Conservation (phyloP, 176 grass and related monocot species). For the Themeda triandra region DNA sequence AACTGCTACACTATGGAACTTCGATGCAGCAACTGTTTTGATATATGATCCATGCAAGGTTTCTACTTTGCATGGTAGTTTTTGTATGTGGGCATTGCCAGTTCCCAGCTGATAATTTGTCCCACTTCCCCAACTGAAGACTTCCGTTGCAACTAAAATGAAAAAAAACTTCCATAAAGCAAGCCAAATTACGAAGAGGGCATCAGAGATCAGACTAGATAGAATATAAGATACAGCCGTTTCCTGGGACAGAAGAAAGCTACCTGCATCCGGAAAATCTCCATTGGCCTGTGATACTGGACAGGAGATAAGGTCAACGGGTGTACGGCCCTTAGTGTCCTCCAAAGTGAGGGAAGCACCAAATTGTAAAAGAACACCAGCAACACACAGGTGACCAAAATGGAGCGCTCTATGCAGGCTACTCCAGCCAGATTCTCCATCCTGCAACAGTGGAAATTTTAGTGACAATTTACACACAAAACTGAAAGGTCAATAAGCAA, state of each 20-base stretch:
- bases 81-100: slow-evolving; percentile 97
- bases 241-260: slow-evolving; percentile 19
- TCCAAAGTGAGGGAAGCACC: slow-evolving; percentile 87
- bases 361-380: slow-evolving; percentile 75
- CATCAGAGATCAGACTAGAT: slow-evolving; percentile 25
- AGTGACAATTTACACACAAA: slow-evolving; percentile 5
- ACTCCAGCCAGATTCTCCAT: slow-evolving; percentile 98
- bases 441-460: slow-evolving; percentile 42
- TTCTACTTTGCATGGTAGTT: slow-evolving; percentile 98
- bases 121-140: slow-evolving; percentile 98
- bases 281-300: slow-evolving; percentile 73
- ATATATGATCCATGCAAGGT: slow-evolving; percentile 77
- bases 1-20: slow-evolving; percentile 95
- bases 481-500: slow-evolving; percentile 1
- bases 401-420: slow-evolving; percentile 95
- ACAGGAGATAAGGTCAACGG: slow-evolving; percentile 85
- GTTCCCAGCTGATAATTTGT: slow-evolving; percentile 98
- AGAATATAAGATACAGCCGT: slow-evolving; percentile 12
- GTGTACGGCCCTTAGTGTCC: slow-evolving; percentile 83
- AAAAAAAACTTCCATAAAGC: slow-evolving; percentile 21
- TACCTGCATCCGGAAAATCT: slow-evolving; percentile 74
- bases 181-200: slow-evolving; percentile 24
- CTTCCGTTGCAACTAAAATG: slow-evolving; percentile 85
- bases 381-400: slow-evolving; percentile 88
- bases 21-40: slow-evolving; percentile 72